Percentiles rank a stretch among this genome's conserved stretches.
phyloP scores from a whole-genome alignment of 2,329 filamentous ascomycete species.

The Didymella lethalis region DNA sequence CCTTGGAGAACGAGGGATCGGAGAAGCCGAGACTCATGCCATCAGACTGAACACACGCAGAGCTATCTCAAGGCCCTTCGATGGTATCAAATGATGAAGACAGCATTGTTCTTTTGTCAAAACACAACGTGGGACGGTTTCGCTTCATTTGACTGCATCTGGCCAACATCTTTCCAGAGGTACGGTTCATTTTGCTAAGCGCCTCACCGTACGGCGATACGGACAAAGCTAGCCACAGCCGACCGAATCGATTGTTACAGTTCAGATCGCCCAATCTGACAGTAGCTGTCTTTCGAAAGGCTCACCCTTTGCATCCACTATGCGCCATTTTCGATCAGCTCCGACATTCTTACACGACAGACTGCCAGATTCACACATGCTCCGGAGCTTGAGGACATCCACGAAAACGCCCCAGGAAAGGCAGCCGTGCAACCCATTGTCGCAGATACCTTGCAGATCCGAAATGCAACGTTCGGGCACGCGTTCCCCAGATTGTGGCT shows the following conservation, averaged over 20 bases:
- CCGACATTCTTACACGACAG: constrained; percentile 9
- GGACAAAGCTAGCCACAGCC: constrained; percentile 15
- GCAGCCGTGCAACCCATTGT: constrained; percentile 21
- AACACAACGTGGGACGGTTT: background rate
- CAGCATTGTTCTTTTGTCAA: background rate
- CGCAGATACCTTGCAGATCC: constrained; percentile 17
- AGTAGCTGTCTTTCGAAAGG: constrained; percentile 1
- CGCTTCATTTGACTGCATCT: constrained; percentile 10
- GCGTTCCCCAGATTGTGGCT: constrained; percentile 30
- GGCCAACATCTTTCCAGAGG: constrained; percentile 7
- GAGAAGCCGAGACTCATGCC: background rate
- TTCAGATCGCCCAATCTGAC: background rate
- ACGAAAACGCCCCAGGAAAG: constrained; percentile 13
- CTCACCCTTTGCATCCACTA: constrained; percentile 2
- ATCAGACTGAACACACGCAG: background rate
- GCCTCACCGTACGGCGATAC: constrained; percentile 10
- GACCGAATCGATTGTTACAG: constrained; percentile 11
- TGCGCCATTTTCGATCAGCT: background rate
- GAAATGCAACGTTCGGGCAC: constrained; percentile 23
- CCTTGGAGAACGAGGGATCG: background rate
- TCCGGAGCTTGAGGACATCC: background rate
- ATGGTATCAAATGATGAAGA: background rate
- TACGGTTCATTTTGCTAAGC: constrained; percentile 8
- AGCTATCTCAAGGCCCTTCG: constrained; percentile 2
- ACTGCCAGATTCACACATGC: background rate